These are phyloP conservation scores for Aspergillus sp. DNA, from an alignment of 2,329 filamentous ascomycete genomes.

Conservation along the genomic window DNA sequence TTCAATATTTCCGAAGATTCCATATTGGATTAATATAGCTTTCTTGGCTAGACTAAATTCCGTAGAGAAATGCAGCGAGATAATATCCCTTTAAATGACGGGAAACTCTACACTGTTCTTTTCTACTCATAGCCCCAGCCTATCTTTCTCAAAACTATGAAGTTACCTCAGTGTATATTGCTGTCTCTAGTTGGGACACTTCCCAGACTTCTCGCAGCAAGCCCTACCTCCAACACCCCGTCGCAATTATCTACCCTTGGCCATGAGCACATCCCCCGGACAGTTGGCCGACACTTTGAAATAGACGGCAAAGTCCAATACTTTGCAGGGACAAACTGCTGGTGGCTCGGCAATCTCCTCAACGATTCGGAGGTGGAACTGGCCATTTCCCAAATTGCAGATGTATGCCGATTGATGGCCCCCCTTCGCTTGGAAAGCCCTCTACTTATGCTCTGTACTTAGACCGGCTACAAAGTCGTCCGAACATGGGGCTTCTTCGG, in stretches of 20 bases:
- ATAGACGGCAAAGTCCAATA: constrained; percentile 9
- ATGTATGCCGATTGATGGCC: neutral
- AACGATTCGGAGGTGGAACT: constrained; percentile 3
- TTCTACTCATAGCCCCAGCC: too few relatives aligned
- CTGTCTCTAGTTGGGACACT: neutral
- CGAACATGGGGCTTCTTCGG: constrained; percentile 9
- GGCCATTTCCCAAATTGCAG: constrained; percentile 5
- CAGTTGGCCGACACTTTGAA: neutral
- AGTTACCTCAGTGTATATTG: neutral
- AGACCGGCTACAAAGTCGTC: constrained; percentile 9
- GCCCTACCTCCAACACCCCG: neutral
- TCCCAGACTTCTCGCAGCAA: neutral
- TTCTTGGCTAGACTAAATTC: too few relatives aligned
- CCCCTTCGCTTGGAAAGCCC: neutral
- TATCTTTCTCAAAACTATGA: too few relatives aligned
- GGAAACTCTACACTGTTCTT: too few relatives aligned
- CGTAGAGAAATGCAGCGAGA: too few relatives aligned
- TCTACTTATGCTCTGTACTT: neutral
- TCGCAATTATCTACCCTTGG: neutral
- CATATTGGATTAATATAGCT: too few relatives aligned
- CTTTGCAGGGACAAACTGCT: constrained; percentile 7
- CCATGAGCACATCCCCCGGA: neutral
- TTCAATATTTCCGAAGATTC: neutral
- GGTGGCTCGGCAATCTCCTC: constrained; percentile 4
- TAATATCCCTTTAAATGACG: too few relatives aligned